Percentiles rank a stretch among this genome's conserved stretches.
Conservation (phyloP, 1,284 basidiomycete species). For the Coniferiporia sulphurascens region DNA sequence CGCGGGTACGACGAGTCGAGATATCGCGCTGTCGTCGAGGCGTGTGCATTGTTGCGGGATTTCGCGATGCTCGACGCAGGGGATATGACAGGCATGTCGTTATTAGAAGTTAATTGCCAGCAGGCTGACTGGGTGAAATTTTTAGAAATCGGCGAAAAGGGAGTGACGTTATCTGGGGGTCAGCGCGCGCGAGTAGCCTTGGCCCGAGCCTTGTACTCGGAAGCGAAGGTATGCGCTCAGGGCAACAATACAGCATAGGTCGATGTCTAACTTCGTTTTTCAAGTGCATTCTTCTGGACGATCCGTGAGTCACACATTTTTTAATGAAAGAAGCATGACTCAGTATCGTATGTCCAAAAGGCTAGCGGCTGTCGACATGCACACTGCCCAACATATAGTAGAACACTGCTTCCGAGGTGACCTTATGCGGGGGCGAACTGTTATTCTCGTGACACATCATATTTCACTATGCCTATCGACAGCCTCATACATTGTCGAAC, state of each 20-base stretch:
- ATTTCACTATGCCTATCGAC: slow-evolving; percentile 65
- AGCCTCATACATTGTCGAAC: slow-evolving; percentile 62
- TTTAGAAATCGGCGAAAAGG: slow-evolving; percentile 72
- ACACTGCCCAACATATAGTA: slow-evolving; percentile 75
- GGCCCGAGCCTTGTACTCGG: slow-evolving; percentile 62
- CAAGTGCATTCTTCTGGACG: slow-evolving; percentile 79
- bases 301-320: slow-evolving; percentile 50
- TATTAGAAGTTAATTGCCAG: slow-evolving; percentile 6
- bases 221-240: slow-evolving; percentile 42
- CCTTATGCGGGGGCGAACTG: slow-evolving; percentile 61
- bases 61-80: slow-evolving; percentile 75
- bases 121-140: not conserved
- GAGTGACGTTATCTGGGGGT: slow-evolving; percentile 75
- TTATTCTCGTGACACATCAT: slow-evolving; percentile 86
- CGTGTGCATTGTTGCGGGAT: slow-evolving; percentile 75
- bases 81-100: slow-evolving; percentile 63
- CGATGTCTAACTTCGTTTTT: slow-evolving; percentile 22
- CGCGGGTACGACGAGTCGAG: slow-evolving; percentile 63
- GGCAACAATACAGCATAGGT: slow-evolving; percentile 6
- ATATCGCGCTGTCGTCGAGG: slow-evolving; percentile 71
- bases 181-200: slow-evolving; percentile 76
- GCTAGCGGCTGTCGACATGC: slow-evolving; percentile 85
- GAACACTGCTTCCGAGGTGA: slow-evolving; percentile 58
- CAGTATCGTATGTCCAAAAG: slow-evolving; percentile 31
- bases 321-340: not conserved